A percentile compares a stretch with the other conserved stretches of the same genome.
These are phyloP conservation scores for Ochromonas danica DNA, from an alignment of 108 stramenopile species.

Conservation along the genomic window DNA sequence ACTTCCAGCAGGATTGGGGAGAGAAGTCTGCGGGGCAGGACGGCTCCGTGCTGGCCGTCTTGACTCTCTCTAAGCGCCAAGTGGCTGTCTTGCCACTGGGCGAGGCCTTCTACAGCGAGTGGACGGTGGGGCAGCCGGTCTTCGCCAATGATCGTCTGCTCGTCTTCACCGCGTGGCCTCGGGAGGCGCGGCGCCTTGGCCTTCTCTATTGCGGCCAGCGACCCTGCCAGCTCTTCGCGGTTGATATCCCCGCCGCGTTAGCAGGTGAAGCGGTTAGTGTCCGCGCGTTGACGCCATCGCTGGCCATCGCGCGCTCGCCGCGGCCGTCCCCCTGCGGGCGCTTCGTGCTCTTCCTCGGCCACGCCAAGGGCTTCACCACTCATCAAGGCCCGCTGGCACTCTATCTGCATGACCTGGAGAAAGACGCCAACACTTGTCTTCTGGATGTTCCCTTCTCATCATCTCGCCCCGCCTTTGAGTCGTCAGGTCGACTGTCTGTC, in stretches of 20 bases:
- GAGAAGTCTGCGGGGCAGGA: slow-evolving; percentile 44
- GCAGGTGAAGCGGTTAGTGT: background rate
- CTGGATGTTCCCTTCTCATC: too few species aligned
- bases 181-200: slow-evolving; percentile 45
- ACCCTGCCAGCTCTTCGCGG: slow-evolving; percentile 46
- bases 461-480: too few species aligned
- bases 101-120: background rate
- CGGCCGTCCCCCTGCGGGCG: background rate
- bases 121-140: slow-evolving; percentile 48
- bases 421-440: too few species aligned
- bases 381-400: slow-evolving; percentile 18
- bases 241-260: slow-evolving; percentile 26
- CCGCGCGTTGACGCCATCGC: slow-evolving; percentile 30
- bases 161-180: slow-evolving; percentile 50
- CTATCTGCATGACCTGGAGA: background rate
- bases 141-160: slow-evolving; percentile 15
- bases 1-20: slow-evolving; percentile 48
- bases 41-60: slow-evolving; percentile 41
- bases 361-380: background rate
- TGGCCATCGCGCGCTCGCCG: slow-evolving; percentile 38
- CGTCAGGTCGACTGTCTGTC: too few species aligned
- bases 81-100: slow-evolving; percentile 32
- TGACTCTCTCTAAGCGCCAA: slow-evolving; percentile 35
- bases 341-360: background rate
- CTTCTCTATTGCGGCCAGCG: slow-evolving; percentile 58